These are phyloP conservation scores for Nakazawaea ambrosiae DNA, from an alignment of 805 yeast genomes.

Conservation along the genomic window DNA sequence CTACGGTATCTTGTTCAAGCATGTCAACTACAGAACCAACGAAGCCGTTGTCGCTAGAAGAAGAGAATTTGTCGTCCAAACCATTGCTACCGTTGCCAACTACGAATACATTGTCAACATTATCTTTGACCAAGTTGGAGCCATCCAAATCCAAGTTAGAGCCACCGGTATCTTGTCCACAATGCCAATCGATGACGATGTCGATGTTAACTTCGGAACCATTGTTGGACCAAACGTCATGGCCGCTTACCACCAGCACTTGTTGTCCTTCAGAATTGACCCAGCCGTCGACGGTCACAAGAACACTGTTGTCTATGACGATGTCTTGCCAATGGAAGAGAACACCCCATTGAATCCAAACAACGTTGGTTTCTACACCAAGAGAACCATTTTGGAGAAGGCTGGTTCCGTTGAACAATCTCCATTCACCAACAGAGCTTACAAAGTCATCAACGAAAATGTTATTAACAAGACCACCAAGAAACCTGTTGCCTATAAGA, in stretches of 20 bases:
- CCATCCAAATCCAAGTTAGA: slow-evolving; percentile 70
- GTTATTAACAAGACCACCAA: slow-evolving; percentile 62
- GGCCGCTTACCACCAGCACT: slow-evolving; percentile 84
- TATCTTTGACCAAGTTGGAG: slow-evolving; percentile 72
- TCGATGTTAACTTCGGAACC: slow-evolving; percentile 63
- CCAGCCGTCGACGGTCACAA: slow-evolving; percentile 79
- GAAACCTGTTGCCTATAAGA: slow-evolving; percentile 72
- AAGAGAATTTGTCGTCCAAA: slow-evolving; percentile 73
- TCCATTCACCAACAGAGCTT: slow-evolving; percentile 68
- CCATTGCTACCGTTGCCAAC: slow-evolving; percentile 80
- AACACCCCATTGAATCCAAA: slow-evolving; percentile 51
- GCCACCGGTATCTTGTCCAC: slow-evolving; percentile 86
- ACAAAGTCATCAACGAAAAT: slow-evolving; percentile 70
- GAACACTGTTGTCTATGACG: slow-evolving; percentile 68
- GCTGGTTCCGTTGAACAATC: slow-evolving; percentile 69
- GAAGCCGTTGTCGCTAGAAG: slow-evolving; percentile 66
- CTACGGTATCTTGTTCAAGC: slow-evolving; percentile 71
- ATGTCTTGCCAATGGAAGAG: slow-evolving; percentile 54
- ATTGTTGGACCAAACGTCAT: slow-evolving; percentile 72
- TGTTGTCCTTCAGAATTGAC: slow-evolving; percentile 72
- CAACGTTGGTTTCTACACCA: slow-evolving; percentile 63
- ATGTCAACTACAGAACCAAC: slow-evolving; percentile 70
- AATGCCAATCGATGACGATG: slow-evolving; percentile 70
- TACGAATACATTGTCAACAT: slow-evolving; percentile 73
- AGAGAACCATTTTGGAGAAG: slow-evolving; percentile 59